These are phyloP conservation scores for Pichia thaimueangensis DNA, from an alignment of 805 yeast genomes.

Conservation along the genomic window DNA sequence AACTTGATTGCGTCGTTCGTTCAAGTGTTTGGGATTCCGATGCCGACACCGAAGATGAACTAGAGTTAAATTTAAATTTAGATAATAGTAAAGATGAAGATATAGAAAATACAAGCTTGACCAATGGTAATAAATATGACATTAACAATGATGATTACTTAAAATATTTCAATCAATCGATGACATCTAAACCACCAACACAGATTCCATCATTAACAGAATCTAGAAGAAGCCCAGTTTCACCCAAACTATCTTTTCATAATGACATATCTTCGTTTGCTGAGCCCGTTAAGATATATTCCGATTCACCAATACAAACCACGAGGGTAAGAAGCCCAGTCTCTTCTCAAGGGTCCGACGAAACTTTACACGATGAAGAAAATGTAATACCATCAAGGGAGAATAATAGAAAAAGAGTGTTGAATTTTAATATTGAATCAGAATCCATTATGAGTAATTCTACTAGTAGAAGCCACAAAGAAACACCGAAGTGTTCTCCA, in stretches of 20 bases:
- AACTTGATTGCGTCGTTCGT: slow-evolving; percentile 16
- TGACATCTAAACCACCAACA: not conserved
- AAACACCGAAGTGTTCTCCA: slow-evolving; percentile 36
- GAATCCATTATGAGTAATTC: not conserved
- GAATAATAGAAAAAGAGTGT: not conserved
- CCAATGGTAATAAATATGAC: not conserved
- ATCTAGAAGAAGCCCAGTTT: not conserved
- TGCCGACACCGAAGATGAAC: slow-evolving; percentile 11
- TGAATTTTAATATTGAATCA: not conserved
- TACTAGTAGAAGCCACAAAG: not conserved
- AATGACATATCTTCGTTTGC: slow-evolving; percentile 1
- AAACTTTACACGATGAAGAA: slow-evolving; percentile 1
- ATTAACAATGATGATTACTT: not conserved
- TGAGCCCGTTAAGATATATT: slow-evolving; percentile 5
- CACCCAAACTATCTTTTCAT: not conserved
- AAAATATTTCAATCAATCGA: slow-evolving; percentile 1
- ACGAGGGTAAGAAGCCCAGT: slow-evolving; percentile 3
- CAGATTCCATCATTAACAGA: not conserved
- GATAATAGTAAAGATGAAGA: not conserved
- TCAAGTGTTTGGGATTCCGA: slow-evolving; percentile 14
- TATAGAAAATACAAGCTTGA: not conserved
- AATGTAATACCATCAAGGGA: not conserved
- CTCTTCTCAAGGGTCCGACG: slow-evolving; percentile 8
- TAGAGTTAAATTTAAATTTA: slow-evolving; percentile 25
- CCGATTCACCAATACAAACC: slow-evolving; percentile 1